phyloP scores from a whole-genome alignment of 208 protist species.

The Acanthamoeba lenticulata region DNA sequence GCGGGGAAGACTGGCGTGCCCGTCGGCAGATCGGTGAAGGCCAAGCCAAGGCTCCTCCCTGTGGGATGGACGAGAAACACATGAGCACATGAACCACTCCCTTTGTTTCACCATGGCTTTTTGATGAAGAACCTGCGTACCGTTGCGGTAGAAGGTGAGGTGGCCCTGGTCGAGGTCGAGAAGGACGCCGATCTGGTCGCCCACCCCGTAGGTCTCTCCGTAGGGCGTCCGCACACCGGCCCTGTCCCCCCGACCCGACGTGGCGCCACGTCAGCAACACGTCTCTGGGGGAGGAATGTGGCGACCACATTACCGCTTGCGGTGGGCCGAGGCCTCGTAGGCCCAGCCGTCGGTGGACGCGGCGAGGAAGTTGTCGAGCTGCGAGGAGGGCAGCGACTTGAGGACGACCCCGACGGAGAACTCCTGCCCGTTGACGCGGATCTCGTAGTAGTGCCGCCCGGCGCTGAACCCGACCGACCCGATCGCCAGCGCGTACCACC shows the following conservation, averaged over 20 bases:
- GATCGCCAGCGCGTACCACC: slow-evolving; percentile 5
- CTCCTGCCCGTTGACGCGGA: neutral
- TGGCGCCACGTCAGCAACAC: too few species aligned
- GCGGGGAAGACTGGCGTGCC: neutral
- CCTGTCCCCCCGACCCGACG: too few species aligned
- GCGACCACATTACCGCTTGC: neutral
- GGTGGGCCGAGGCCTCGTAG: neutral
- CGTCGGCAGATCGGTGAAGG: neutral
- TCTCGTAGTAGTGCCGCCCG: slow-evolving; percentile 3
- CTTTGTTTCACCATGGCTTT: neutral
- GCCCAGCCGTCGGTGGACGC: neutral
- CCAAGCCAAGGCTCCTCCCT: neutral
- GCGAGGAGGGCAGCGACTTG: neutral
- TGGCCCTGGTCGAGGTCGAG: neutral
- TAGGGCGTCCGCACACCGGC: slow-evolving; percentile 2
- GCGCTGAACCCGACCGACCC: neutral
- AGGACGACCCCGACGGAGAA: slow-evolving; percentile 1
- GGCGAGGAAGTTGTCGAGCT: neutral
- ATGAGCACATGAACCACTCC: neutral
- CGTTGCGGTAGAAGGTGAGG: neutral
- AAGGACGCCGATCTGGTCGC: neutral
- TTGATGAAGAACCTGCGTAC: neutral
- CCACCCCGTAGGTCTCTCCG: neutral
- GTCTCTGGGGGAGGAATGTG: neutral
- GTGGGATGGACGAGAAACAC: neutral